Percentiles rank a stretch among this genome's conserved stretches.
These are phyloP conservation scores for Fusarium sp. DNA, from an alignment of 2,329 filamentous ascomycete species.

Conservation along the genomic window DNA sequence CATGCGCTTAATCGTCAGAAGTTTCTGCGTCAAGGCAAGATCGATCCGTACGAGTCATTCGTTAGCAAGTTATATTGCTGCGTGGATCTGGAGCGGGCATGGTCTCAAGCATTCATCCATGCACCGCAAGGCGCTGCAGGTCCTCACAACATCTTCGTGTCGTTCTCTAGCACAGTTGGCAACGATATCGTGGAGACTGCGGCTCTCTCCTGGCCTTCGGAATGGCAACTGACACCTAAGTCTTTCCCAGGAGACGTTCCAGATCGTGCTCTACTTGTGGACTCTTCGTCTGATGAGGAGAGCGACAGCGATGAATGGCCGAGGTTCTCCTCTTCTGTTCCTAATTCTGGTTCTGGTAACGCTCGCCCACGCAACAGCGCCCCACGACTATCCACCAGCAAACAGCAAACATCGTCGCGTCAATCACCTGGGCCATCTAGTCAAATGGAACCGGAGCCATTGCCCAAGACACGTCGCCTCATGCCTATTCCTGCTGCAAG, in stretches of 20 bases:
- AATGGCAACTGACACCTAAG: constrained; percentile 43
- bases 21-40: constrained; percentile 12
- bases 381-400: background rate
- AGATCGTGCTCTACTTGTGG: constrained; percentile 17
- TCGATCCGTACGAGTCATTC: constrained; percentile 42
- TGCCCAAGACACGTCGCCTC: constrained; percentile 42
- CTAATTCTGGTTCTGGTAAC: background rate
- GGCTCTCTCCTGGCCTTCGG: constrained; percentile 44
- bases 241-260: constrained; percentile 28
- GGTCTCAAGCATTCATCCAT: constrained; percentile 45
- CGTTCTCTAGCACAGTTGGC: constrained; percentile 36
- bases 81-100: constrained; percentile 61
- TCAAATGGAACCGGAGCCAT: background rate
- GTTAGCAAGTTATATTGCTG: constrained; percentile 55
- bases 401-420: constrained; percentile 9
- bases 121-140: constrained; percentile 44
- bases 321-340: constrained; percentile 9
- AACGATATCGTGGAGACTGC: constrained; percentile 5
- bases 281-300: constrained; percentile 37
- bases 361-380: background rate
- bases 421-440: too few relatives aligned
- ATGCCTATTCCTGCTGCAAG: constrained; percentile 43
- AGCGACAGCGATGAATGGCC: constrained; percentile 36
- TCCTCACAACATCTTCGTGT: constrained; percentile 53
- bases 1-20: constrained; percentile 25